Conservation (phyloP, 371 early-diverging fungal species). For the Phascolomyces articulosus region DNA sequence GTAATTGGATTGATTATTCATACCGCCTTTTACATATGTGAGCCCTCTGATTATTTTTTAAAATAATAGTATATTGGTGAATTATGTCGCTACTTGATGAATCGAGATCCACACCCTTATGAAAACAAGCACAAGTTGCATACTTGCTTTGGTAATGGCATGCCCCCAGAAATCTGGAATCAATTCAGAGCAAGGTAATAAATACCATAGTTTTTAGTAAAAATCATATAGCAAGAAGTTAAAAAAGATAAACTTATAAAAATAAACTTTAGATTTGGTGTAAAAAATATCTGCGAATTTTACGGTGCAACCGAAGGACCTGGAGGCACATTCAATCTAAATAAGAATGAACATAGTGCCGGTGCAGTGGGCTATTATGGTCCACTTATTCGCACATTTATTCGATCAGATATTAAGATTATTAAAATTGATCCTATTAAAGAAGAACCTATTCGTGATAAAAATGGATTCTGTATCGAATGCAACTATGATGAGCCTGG, state of each 20-base stretch:
- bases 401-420: conserved; percentile 24
- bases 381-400: conserved; percentile 10
- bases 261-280: conserved; percentile 24
- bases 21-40: background rate
- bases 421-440: conserved; percentile 38
- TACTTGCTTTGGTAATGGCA: conserved; percentile 70
- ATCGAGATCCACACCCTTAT: conserved; percentile 43
- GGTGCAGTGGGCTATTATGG: conserved; percentile 58
- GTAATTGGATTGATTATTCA: background rate
- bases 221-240: background rate
- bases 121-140: conserved; percentile 54
- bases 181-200: conserved; percentile 48
- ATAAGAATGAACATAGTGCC: conserved; percentile 40
- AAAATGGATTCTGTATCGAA: conserved; percentile 46
- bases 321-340: conserved; percentile 43
- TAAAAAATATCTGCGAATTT: conserved; percentile 51
- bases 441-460: conserved; percentile 26
- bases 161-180: conserved; percentile 72
- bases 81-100: conserved; percentile 68
- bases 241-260: background rate
- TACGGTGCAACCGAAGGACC: conserved; percentile 53
- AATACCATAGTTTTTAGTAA: too few relatives aligned
- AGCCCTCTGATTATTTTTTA: background rate
- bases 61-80: conserved; percentile 70
- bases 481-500: conserved; percentile 45